Evolutionary conservation across 371 early-diverging fungal genomes (phyloP).

Genomic region (Smittium culicis): DNA sequence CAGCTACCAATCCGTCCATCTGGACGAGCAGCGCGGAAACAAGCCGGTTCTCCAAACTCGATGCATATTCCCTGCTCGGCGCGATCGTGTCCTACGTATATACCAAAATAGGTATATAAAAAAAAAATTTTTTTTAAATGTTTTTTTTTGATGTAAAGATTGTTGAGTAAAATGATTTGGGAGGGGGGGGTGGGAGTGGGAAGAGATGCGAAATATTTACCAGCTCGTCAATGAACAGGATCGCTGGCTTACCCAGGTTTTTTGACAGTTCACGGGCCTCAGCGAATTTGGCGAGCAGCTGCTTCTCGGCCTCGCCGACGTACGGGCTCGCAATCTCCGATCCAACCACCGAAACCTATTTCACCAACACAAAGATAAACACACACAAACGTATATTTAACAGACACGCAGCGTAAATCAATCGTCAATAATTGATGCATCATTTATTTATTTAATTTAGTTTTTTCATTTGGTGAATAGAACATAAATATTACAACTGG

Average conservation of each 20-base stretch:
- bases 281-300: constrained; percentile 65
- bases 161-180: too few relatives aligned
- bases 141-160: too few relatives aligned
- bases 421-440: too few relatives aligned
- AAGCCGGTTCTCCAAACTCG: constrained; percentile 70
- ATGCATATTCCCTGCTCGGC: constrained; percentile 69
- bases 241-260: constrained; percentile 40
- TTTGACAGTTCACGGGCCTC: constrained; percentile 48
- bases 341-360: constrained; percentile 51
- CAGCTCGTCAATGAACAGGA: constrained; percentile 98
- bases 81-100: constrained; percentile 84
- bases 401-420: too few relatives aligned
- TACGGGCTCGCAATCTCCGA: constrained; percentile 84
- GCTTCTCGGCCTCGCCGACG: constrained; percentile 89
- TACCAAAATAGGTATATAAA: too few relatives aligned
- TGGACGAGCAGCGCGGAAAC: constrained; percentile 94
- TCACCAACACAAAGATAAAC: too few relatives aligned
- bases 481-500: constrained; percentile 13
- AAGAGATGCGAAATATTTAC: too few relatives aligned
- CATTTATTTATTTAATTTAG: too few relatives aligned
- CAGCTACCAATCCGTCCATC: constrained; percentile 87
- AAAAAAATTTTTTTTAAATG: too few relatives aligned
- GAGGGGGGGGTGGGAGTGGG: too few relatives aligned
- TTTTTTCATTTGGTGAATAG: neutral
- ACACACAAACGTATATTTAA: too few relatives aligned